Evolutionary conservation across 1,284 basidiomycete genomes (phyloP).

Genomic region (Cryptococcus deneoformans): DNA sequence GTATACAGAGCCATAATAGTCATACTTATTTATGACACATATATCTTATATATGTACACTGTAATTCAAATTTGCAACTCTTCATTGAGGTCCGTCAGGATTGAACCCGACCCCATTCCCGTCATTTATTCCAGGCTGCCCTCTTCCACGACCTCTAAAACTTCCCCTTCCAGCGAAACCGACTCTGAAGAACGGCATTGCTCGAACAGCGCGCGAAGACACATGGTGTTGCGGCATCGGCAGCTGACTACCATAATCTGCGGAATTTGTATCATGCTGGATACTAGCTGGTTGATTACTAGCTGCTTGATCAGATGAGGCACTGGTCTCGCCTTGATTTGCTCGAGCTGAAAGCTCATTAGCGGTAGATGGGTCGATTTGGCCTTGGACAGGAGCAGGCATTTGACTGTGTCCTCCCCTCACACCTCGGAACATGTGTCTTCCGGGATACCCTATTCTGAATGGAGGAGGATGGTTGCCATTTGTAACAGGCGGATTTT

Average conservation of each 20-base stretch:
- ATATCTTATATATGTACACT: neutral
- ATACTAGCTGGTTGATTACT: neutral
- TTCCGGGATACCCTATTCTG: neutral
- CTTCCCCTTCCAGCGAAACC: slow-evolving; percentile 13
- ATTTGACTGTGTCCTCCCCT: neutral
- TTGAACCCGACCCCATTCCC: slow-evolving; percentile 3
- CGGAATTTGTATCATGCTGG: neutral
- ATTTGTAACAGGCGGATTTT: neutral
- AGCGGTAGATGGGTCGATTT: no score
- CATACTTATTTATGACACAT: neutral
- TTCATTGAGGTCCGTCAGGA: slow-evolving; percentile 3
- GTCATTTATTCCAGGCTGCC: neutral
- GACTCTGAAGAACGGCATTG: slow-evolving; percentile 16
- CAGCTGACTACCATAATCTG: neutral
- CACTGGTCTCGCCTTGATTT: neutral
- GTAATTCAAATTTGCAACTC: neutral
- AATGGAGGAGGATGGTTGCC: neutral
- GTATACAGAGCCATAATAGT: neutral
- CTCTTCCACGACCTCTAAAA: slow-evolving; percentile 9
- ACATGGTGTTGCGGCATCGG: neutral
- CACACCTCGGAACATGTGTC: neutral
- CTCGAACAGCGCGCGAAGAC: slow-evolving; percentile 2
- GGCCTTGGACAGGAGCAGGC: neutral
- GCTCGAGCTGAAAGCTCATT: neutral
- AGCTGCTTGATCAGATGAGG: neutral